Percentiles rank a stretch among this genome's conserved stretches.
phyloP scores from a whole-genome alignment of 2,329 filamentous ascomycete species.

The Monosporascus ibericus region DNA sequence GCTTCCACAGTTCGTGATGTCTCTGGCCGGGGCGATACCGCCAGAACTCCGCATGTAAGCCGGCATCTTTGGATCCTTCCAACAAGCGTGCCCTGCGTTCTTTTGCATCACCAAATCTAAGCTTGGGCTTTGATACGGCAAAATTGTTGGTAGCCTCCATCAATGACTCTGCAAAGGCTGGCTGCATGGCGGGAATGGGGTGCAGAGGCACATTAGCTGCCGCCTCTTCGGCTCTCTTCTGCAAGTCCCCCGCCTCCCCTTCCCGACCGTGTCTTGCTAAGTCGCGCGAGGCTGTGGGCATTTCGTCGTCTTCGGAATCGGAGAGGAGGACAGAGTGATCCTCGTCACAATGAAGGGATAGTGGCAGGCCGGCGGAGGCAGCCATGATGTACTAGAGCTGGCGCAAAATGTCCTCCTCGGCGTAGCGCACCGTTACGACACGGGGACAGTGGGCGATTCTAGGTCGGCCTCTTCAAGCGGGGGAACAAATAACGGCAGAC shows the following conservation, averaged over 20 bases:
- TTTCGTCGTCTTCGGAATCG: constrained; percentile 25
- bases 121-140: constrained; percentile 43
- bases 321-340: constrained; percentile 24
- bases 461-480: constrained; percentile 2
- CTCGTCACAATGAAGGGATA: constrained; percentile 23
- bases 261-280: constrained; percentile 10
- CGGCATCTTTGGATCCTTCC: constrained; percentile 60
- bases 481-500: neutral
- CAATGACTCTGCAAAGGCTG: constrained; percentile 77
- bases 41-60: constrained; percentile 70
- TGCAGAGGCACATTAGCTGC: constrained; percentile 44
- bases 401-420: constrained; percentile 9
- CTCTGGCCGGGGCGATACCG: constrained; percentile 67
- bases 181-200: constrained; percentile 71
- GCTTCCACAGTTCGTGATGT: constrained; percentile 83
- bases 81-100: constrained; percentile 61
- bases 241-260: constrained; percentile 17
- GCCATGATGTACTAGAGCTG: constrained; percentile 18
- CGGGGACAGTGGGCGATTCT: constrained; percentile 1
- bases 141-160: constrained; percentile 57
- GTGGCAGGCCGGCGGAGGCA: constrained; percentile 12
- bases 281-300: constrained; percentile 15
- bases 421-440: neutral
- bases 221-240: constrained; percentile 23
- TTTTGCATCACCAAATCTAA: constrained; percentile 50